phyloP scores from a whole-genome alignment of 129 eudicot genomes.

The Saposhnikovia divaricata region DNA sequence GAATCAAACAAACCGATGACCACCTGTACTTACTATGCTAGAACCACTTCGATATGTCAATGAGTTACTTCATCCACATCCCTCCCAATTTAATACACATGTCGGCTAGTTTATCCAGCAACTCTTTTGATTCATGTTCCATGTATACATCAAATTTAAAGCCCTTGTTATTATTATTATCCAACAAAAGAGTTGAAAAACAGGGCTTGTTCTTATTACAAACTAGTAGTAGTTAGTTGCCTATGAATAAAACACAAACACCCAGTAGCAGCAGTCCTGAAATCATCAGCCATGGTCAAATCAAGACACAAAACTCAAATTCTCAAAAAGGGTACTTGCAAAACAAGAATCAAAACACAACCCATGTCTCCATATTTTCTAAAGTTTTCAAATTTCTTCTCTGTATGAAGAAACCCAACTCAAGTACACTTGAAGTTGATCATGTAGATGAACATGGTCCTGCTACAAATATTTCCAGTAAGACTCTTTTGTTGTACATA shows the following conservation, averaged over 20 bases:
- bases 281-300: constrained; percentile 27
- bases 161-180: not conserved
- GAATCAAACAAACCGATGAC: no score
- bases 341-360: not conserved
- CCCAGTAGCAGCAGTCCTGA: constrained; percentile 21
- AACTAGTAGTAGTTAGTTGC: not conserved
- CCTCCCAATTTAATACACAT: not conserved
- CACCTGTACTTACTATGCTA: no score
- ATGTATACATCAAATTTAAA: not conserved
- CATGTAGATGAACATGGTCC: not conserved
- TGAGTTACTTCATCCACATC: not conserved
- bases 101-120: not conserved
- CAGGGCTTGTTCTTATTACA: not conserved
- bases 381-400: not conserved
- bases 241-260: constrained; percentile 36
- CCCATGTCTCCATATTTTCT: not conserved
- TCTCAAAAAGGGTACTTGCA: not conserved
- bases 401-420: not conserved
- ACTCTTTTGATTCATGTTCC: not conserved
- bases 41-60: no score
- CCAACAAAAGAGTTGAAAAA: not conserved
- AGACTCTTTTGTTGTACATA: not conserved
- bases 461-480: not conserved
- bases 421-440: not conserved
- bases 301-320: constrained; percentile 22